Percentiles rank a stretch among this genome's conserved stretches.
Conservation (phyloP, 306 rosid genomes). For the Adenanthera pavonina region DNA sequence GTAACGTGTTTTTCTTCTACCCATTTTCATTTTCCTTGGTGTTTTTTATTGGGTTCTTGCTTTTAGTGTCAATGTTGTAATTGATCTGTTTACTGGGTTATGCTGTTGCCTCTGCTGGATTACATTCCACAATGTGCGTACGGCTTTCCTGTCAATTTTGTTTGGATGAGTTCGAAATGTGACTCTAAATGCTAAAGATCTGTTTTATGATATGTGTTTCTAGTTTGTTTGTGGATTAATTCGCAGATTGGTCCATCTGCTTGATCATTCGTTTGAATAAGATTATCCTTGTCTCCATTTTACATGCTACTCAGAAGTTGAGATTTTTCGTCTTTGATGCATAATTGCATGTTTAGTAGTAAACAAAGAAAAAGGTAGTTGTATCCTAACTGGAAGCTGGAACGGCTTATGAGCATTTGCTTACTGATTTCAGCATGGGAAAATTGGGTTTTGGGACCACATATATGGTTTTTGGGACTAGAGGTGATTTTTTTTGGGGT, state of each 20-base stretch:
- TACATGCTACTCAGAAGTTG: neutral
- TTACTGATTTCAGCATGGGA: neutral
- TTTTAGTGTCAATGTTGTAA: constrained; percentile 4
- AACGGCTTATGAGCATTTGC: neutral
- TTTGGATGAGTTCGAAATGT: constrained; percentile 29
- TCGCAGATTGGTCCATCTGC: neutral
- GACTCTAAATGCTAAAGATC: constrained; percentile 8
- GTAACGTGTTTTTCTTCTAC: constrained; percentile 15
- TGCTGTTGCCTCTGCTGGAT: neutral
- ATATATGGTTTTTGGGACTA: too few relatives aligned
- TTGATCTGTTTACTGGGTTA: constrained; percentile 38
- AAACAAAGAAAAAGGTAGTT: neutral
- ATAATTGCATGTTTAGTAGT: neutral
- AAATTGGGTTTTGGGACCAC: too few relatives aligned
- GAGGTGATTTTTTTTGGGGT: too few relatives aligned
- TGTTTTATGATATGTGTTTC: constrained; percentile 32
- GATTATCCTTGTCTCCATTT: neutral
- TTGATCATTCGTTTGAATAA: neutral
- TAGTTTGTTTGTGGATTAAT: constrained; percentile 12
- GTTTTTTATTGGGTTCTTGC: neutral
- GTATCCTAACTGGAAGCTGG: constrained; percentile 2
- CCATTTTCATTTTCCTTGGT: neutral
- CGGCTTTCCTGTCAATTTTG: neutral
- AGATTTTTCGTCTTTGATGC: neutral
- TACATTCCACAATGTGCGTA: neutral